Base-by-base conservation (phyloP, 1,139 yeast species). In the Wickerhamomyces sp. region DNA sequence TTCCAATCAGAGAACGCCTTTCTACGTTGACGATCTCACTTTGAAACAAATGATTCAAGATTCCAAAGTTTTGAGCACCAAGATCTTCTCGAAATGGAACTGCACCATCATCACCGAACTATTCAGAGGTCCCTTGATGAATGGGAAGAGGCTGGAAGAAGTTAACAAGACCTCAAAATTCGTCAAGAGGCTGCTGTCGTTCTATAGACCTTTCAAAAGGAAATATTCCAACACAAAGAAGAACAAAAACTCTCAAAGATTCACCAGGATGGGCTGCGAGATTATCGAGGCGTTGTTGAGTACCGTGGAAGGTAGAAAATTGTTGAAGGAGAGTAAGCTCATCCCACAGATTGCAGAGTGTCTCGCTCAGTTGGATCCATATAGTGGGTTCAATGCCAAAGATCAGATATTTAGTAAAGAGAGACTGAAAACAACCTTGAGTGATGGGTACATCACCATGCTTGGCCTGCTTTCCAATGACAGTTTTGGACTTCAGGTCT, bases 191-290 rank as follows among this genome's bases (percentile, higher is more conserved):
- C 58, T 91, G 22, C 60, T 89, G 51, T 84, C 95, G 4, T 93
- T 91, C 55, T 91, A 80, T 55, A 69, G 97, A 32, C 98, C 99
- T 0, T 83, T 89, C 61, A 88, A 91, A 57, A 79, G 80, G 51
- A 63, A 96, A 39, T 91, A 87, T 56, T 81, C 95, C 10, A 74
- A 74, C 14, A 67, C 76, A 21, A 67, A 68, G 63, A 68, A 38
- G 65, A 77, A 23, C 65, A 74, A 36, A 68, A 70, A 38, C 66
- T 75, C 45, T 65, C 70, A 31, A 42, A 49, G 70, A 41, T 85
- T 81, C 45, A 71, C 84, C 19, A 71, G 67, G 33, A 78, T 82
- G 8, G 96, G 96, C 0, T 74, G 87, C 46, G 81, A 76, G 31
- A 66, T 91, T 26, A 64, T 91, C 42, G 78, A 73, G 40, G 68